These are phyloP conservation scores for Ustilago trichophora DNA, from an alignment of 1,284 basidiomycete species.

Conservation along the genomic window DNA sequence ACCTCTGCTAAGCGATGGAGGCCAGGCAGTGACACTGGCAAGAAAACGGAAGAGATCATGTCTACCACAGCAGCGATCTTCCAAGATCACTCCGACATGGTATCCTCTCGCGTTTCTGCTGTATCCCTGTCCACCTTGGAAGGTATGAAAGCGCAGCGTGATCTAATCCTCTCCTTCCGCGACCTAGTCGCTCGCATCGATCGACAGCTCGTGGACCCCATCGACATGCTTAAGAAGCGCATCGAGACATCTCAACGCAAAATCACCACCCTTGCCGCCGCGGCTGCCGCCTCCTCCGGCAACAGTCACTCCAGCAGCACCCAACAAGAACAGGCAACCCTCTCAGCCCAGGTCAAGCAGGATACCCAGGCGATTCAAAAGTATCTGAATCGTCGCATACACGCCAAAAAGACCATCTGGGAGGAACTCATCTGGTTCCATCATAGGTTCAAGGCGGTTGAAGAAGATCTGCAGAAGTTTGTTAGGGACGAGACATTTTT, in stretches of 20 bases:
- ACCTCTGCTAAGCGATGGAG: conserved; percentile 37
- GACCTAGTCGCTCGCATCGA: conserved; percentile 41
- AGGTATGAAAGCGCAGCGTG: conserved; percentile 43
- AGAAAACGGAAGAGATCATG: conserved; percentile 33
- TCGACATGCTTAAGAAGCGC: conserved; percentile 40
- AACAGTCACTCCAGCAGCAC: conserved; percentile 6
- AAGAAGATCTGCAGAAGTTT: conserved; percentile 32
- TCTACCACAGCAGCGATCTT: conserved; percentile 21
- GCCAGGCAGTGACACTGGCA: conserved; percentile 34
- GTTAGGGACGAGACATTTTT: conserved; percentile 30
- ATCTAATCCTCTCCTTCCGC: conserved; percentile 45
- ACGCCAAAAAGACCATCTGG: conserved; percentile 45
- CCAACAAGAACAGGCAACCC: conserved; percentile 39
- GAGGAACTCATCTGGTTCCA: conserved; percentile 49
- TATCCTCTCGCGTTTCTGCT: conserved; percentile 27
- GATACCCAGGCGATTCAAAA: conserved; percentile 37
- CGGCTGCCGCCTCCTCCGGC: too few species aligned
- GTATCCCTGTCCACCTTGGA: conserved; percentile 32
- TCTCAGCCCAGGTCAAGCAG: conserved; percentile 29
- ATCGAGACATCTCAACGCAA: conserved; percentile 35
- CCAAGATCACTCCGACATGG: conserved; percentile 36
- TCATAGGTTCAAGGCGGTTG: conserved; percentile 34
- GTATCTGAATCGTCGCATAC: conserved; percentile 38
- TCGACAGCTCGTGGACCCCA: conserved; percentile 39
- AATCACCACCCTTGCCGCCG: conserved; percentile 28